Evolutionary conservation across 2,329 filamentous ascomycete genomes (phyloP).

Genomic region (Colletotrichum liriopes): DNA sequence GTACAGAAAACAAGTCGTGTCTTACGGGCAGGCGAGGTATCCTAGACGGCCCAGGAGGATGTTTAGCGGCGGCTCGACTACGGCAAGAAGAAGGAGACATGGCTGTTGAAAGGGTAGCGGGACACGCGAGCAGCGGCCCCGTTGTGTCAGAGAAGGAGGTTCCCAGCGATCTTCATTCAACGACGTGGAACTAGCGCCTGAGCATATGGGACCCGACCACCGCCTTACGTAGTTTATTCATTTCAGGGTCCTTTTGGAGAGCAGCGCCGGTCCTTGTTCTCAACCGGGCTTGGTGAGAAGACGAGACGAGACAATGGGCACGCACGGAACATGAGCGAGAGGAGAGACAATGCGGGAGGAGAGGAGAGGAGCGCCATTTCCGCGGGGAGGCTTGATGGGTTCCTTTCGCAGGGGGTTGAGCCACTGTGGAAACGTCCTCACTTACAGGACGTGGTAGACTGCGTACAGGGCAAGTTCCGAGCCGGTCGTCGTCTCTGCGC

Average conservation of each 20-base stretch:
- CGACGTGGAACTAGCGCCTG: constrained; percentile 22
- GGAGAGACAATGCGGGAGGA: constrained; percentile 11
- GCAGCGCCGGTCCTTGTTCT: constrained; percentile 32
- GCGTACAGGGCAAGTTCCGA: background rate
- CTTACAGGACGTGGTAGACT: background rate
- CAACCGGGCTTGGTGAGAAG: constrained; percentile 3
- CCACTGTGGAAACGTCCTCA: constrained; percentile 30
- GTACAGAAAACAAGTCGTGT: constrained; percentile 3
- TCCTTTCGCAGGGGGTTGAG: constrained; percentile 18
- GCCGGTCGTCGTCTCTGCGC: background rate
- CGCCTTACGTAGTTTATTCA: constrained; percentile 35
- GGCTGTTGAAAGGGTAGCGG: background rate
- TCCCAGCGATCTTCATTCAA: constrained; percentile 36
- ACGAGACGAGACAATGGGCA: constrained; percentile 17
- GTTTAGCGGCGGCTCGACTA: constrained; percentile 28
- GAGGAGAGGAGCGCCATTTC: background rate
- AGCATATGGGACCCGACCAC: constrained; percentile 1
- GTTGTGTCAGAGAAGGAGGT: constrained; percentile 22
- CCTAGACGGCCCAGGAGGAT: background rate
- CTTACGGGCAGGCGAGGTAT: constrained; percentile 4
- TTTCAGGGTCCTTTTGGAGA: constrained; percentile 36
- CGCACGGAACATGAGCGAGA: constrained; percentile 20
- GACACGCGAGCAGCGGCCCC: constrained; percentile 35
- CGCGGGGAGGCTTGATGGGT: constrained; percentile 15
- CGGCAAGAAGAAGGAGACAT: constrained; percentile 21